Percentiles rank a stretch among this genome's conserved stretches.
These are phyloP conservation scores for Aspergillus cavernicola DNA, from an alignment of 495 filamentous ascomycete species.

Conservation along the genomic window DNA sequence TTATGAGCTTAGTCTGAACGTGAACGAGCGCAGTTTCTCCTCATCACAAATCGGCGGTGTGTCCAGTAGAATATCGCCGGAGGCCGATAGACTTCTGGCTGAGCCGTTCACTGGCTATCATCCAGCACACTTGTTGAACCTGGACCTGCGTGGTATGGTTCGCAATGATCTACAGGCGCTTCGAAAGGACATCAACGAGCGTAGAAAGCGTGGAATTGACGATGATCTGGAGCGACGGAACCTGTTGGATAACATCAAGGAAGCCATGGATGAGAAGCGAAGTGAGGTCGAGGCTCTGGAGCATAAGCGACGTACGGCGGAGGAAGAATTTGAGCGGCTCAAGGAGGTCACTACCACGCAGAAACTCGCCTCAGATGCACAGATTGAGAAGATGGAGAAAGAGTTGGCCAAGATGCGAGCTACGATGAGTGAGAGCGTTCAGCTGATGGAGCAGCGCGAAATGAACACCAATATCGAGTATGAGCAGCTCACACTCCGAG, in stretches of 20 bases:
- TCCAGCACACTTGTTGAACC: constrained; percentile 77
- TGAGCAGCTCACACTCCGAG: constrained; percentile 81
- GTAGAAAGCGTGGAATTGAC: constrained; percentile 75
- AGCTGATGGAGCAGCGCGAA: constrained; percentile 90
- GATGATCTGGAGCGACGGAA: constrained; percentile 88
- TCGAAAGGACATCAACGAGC: constrained; percentile 82
- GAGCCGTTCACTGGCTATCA: constrained; percentile 84
- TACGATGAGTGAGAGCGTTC: constrained; percentile 79
- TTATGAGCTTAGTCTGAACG: constrained; percentile 75
- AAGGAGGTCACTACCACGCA: constrained; percentile 86
- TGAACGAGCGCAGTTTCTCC: constrained; percentile 73
- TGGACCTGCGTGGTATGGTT: constrained; percentile 78
- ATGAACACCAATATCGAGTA: constrained; percentile 98
- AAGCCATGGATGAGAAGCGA: constrained; percentile 90
- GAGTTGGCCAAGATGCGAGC: constrained; percentile 89
- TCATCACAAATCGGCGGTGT: constrained; percentile 65
- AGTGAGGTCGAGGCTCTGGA: constrained; percentile 90
- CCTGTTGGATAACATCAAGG: constrained; percentile 84
- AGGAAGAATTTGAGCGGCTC: constrained; percentile 90
- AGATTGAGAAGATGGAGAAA: constrained; percentile 98
- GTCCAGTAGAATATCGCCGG: constrained; percentile 44
- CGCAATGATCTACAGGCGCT: constrained; percentile 73
- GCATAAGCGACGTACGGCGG: constrained; percentile 75
- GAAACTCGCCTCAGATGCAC: constrained; percentile 79
- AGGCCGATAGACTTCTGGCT: constrained; percentile 66